Percentiles rank a stretch among this genome's conserved stretches.
Conservation (phyloP, 2,329 filamentous ascomycete genomes). For the Trichoderma endophyticum region DNA sequence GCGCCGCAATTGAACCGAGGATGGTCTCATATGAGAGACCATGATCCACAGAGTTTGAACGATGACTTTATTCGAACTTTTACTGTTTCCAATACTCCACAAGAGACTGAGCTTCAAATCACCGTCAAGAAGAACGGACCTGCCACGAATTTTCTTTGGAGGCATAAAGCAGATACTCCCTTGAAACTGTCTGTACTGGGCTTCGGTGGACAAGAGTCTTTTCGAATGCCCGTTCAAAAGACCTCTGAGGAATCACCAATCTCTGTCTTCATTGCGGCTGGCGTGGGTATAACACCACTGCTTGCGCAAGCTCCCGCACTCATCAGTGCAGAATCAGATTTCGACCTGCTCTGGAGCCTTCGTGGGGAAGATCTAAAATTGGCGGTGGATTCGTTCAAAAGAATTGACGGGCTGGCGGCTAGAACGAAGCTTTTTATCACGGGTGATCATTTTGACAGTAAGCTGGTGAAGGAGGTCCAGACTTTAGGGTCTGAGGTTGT, state of each 20-base stretch:
- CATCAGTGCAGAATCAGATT: slow-evolving; percentile 35
- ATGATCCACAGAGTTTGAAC: slow-evolving; percentile 75
- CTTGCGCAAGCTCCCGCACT: slow-evolving; percentile 60
- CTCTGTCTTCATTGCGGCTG: slow-evolving; percentile 67
- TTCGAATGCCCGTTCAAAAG: slow-evolving; percentile 33
- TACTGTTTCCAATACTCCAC: slow-evolving; percentile 65
- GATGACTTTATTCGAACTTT: slow-evolving; percentile 84
- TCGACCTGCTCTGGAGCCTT: slow-evolving; percentile 68
- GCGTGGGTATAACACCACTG: slow-evolving; percentile 79
- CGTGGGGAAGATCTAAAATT: slow-evolving; percentile 59
- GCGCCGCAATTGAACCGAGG: slow-evolving; percentile 64
- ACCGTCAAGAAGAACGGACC: slow-evolving; percentile 68
- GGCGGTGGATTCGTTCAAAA: slow-evolving; percentile 56
- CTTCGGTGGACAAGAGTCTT: slow-evolving; percentile 62
- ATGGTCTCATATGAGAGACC: slow-evolving; percentile 79
- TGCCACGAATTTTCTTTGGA: slow-evolving; percentile 64
- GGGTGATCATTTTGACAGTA: slow-evolving; percentile 28
- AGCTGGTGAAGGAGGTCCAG: slow-evolving; percentile 29
- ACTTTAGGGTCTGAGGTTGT: slow-evolving; percentile 35
- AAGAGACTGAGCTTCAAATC: slow-evolving; percentile 59
- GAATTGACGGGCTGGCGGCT: slow-evolving; percentile 48
- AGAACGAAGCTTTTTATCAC: slow-evolving; percentile 65
- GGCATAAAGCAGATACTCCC: slow-evolving; percentile 47
- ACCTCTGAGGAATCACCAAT: slow-evolving; percentile 20
- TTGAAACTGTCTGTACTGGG: slow-evolving; percentile 67